Evolutionary conservation across 2,329 filamentous ascomycete species (phyloP).

Genomic region (Metarhizium brunneum): DNA sequence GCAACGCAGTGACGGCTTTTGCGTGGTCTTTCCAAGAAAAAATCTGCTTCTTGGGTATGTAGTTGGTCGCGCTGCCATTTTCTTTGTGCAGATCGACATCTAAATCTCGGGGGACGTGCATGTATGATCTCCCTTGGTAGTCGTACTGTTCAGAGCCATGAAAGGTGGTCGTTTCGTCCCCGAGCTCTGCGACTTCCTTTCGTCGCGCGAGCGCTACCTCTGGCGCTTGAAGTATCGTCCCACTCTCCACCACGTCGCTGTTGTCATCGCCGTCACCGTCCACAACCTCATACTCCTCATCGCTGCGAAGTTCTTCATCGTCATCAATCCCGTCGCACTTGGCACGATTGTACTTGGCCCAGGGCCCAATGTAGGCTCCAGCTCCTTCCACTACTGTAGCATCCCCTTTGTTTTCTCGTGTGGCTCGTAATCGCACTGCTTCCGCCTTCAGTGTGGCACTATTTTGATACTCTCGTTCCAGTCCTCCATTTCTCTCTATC

Average conservation of each 20-base stretch:
- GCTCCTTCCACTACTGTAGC: constrained; percentile 77
- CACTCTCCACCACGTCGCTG: constrained; percentile 56
- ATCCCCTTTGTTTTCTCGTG: constrained; percentile 77
- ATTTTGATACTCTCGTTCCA: constrained; percentile 46
- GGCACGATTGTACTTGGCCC: constrained; percentile 72
- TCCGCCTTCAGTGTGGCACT: constrained; percentile 58
- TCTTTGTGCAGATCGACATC: constrained; percentile 81
- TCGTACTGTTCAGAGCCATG: constrained; percentile 77
- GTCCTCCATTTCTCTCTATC: constrained; percentile 57
- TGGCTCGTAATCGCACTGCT: constrained; percentile 57
- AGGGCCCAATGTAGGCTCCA: constrained; percentile 84
- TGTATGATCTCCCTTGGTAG: constrained; percentile 92
- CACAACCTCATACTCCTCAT: constrained; percentile 70
- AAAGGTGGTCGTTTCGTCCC: constrained; percentile 77
- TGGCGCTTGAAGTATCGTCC: constrained; percentile 49
- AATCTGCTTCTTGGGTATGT: constrained; percentile 86
- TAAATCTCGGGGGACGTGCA: constrained; percentile 91
- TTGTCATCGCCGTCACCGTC: constrained; percentile 59
- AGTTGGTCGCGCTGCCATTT: constrained; percentile 72
- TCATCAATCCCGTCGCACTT: constrained; percentile 66
- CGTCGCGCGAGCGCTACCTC: constrained; percentile 42
- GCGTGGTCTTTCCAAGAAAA: constrained; percentile 80
- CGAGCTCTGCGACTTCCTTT: constrained; percentile 49
- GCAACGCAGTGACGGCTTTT: constrained; percentile 79
- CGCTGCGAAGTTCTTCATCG: constrained; percentile 67